These are phyloP conservation scores for Crucihimalaya himalaica DNA, from an alignment of 345 rosid genomes.

Conservation along the genomic window DNA sequence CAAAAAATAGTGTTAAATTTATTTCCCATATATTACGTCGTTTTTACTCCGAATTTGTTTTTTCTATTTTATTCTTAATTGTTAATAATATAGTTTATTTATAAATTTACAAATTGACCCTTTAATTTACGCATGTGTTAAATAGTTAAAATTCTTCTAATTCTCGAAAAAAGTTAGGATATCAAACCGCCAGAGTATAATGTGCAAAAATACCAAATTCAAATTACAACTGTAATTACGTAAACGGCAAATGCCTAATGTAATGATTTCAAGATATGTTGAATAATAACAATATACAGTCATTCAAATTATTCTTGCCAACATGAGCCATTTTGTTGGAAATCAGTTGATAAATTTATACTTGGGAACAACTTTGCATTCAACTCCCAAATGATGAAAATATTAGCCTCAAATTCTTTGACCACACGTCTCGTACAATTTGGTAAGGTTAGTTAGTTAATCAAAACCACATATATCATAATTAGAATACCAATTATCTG, in stretches of 20 bases:
- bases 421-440: not conserved
- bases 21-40: no score
- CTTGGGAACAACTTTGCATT: not conserved
- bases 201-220: conserved; percentile 32
- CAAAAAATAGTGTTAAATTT: no score
- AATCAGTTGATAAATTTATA: not conserved
- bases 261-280: not conserved
- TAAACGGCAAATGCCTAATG: conserved; percentile 23
- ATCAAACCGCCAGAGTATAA: not conserved
- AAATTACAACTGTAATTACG: conserved; percentile 16
- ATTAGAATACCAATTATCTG: not conserved
- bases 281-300: not conserved
- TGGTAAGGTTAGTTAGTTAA: not conserved
- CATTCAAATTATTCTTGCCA: not conserved
- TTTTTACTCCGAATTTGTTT: no score
- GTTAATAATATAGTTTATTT: no score
- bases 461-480: not conserved
- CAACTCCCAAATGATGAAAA: not conserved
- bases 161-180: not conserved
- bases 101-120: no score
- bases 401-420: not conserved
- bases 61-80: no score
- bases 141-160: not conserved
- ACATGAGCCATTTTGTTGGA: not conserved
- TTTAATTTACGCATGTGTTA: not conserved